Evolutionary conservation across 768 basidiomycete species (phyloP).

Genomic region (Lactifluus hygrophoroides): DNA sequence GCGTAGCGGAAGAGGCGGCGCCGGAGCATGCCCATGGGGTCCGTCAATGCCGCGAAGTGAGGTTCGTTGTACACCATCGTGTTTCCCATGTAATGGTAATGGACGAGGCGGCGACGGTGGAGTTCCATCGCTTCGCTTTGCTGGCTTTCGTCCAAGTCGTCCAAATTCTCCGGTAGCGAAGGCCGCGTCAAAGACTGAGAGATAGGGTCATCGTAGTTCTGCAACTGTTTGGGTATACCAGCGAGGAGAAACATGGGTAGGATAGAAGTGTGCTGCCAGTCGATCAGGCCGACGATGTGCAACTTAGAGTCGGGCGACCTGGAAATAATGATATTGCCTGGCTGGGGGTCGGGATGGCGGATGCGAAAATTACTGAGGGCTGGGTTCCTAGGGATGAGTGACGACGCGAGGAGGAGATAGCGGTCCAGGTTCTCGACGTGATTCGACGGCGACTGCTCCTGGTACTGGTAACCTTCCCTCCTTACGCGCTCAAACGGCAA

Average conservation of each 20-base stretch:
- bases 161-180: conserved; percentile 35
- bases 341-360: conserved; percentile 37
- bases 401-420: conserved; percentile 41
- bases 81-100: conserved; percentile 40
- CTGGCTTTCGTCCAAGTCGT: conserved; percentile 35
- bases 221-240: conserved; percentile 35
- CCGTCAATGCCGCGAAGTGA: not conserved
- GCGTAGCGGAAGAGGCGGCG: conserved; percentile 38
- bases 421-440: conserved; percentile 42
- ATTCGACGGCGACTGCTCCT: conserved; percentile 34
- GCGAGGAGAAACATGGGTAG: conserved; percentile 44
- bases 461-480: conserved; percentile 38
- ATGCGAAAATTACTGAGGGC: conserved; percentile 38
- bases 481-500: conserved; percentile 35
- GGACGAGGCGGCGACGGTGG: conserved; percentile 40
- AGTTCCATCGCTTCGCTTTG: conserved; percentile 27
- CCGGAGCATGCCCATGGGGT: conserved; percentile 24
- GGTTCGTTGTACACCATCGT: conserved; percentile 36
- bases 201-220: conserved; percentile 39
- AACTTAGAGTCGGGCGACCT: conserved; percentile 36
- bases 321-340: conserved; percentile 41
- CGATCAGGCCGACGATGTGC: conserved; percentile 37
- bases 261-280: conserved; percentile 51
- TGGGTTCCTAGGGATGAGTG: conserved; percentile 35
- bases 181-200: conserved; percentile 34